Evolutionary conservation across 148 eudicot species (phyloP).

Genomic region (Diospyros kaki): DNA sequence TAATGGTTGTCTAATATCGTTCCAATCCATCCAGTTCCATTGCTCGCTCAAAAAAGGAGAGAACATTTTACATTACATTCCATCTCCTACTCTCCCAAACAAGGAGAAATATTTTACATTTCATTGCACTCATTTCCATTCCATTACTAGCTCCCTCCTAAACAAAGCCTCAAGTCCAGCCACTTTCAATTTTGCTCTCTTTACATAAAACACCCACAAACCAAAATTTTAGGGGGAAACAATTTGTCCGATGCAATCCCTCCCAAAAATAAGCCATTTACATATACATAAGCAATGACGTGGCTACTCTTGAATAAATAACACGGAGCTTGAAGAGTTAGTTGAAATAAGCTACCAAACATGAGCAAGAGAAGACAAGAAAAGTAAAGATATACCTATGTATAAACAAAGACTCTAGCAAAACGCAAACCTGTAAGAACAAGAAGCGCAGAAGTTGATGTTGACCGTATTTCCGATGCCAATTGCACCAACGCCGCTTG

Average conservation of each 20-base stretch:
- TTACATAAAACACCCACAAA: not conserved
- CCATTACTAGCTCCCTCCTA: too few relatives aligned
- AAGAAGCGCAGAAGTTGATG: conserved; percentile 72
- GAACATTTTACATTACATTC: too few relatives aligned
- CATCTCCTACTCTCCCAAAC: too few relatives aligned
- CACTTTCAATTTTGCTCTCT: not conserved
- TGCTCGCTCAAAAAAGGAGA: too few relatives aligned
- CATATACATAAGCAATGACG: not conserved
- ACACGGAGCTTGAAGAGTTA: not conserved
- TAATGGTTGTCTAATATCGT: too few relatives aligned
- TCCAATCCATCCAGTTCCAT: too few relatives aligned
- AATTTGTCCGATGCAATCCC: not conserved
- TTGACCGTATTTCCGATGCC: conserved; percentile 59
- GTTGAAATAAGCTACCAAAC: not conserved
- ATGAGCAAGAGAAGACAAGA: not conserved
- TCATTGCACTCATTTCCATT: too few relatives aligned
- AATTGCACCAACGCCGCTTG: conserved; percentile 35
- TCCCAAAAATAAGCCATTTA: not conserved
- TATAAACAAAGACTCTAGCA: not conserved
- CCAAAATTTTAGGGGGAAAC: not conserved
- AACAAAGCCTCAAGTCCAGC: not conserved
- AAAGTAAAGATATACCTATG: not conserved
- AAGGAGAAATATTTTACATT: too few relatives aligned
- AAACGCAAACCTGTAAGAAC: conserved; percentile 51
- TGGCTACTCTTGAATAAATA: not conserved